A percentile compares a stretch with the other conserved stretches of the same genome.
Evolutionary conservation across 2,329 filamentous ascomycete species (phyloP).

Genomic region (Pyrenophora tritici-repentis): DNA sequence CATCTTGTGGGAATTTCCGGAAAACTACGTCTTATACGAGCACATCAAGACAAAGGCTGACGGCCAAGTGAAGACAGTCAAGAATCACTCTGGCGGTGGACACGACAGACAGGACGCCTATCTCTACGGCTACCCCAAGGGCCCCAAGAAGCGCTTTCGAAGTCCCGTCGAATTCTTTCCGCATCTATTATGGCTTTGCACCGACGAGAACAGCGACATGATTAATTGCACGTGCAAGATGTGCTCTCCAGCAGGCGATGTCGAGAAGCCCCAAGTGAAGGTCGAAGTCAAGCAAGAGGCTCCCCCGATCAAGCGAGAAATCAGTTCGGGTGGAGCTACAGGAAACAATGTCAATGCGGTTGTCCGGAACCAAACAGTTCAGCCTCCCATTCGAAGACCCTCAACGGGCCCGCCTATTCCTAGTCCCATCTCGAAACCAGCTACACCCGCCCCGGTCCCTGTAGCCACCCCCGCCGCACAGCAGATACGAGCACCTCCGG

Average conservation of each 20-base stretch:
- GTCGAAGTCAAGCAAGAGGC: slow-evolving; percentile 29
- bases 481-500: slow-evolving; percentile 30
- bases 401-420: slow-evolving; percentile 26
- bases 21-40: slow-evolving; percentile 63
- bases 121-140: slow-evolving; percentile 63
- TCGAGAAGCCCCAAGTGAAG: slow-evolving; percentile 40
- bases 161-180: slow-evolving; percentile 65
- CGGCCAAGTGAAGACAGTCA: slow-evolving; percentile 54
- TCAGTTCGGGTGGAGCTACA: slow-evolving; percentile 15
- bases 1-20: slow-evolving; percentile 60
- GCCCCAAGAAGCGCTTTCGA: slow-evolving; percentile 61
- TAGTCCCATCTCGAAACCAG: slow-evolving; percentile 30
- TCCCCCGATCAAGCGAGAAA: slow-evolving; percentile 35
- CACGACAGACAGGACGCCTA: slow-evolving; percentile 64
- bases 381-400: slow-evolving; percentile 31
- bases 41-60: slow-evolving; percentile 60
- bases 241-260: slow-evolving; percentile 57
- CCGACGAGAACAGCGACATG: slow-evolving; percentile 58
- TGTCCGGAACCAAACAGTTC: slow-evolving; percentile 29
- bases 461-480: slow-evolving; percentile 14
- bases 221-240: slow-evolving; percentile 63
- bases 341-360: slow-evolving; percentile 2
- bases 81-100: slow-evolving; percentile 56
- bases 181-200: slow-evolving; percentile 62
- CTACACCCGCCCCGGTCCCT: slow-evolving; percentile 9